A percentile compares a stretch with the other conserved stretches of the same genome.
Evolutionary conservation across 306 rosid species (phyloP).

Genomic region (Cucurbita moschata): DNA sequence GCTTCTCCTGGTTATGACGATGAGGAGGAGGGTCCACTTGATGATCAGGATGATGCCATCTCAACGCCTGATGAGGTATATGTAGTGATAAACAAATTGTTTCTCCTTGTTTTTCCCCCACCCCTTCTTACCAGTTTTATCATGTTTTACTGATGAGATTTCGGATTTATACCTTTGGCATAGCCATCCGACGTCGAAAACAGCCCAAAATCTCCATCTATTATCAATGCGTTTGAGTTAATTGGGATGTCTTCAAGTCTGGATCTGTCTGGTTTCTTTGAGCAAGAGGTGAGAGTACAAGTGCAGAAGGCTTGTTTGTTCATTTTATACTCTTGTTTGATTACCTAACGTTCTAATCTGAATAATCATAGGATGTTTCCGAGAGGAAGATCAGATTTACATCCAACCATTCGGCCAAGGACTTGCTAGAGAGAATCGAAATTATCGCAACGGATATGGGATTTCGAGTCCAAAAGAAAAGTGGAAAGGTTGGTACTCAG

Average conservation of each 20-base stretch:
- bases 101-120: neutral
- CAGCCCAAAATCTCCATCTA: conserved; percentile 34
- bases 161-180: conserved; percentile 11
- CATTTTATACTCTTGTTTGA: neutral
- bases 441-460: conserved; percentile 56
- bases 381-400: conserved; percentile 93
- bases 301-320: neutral
- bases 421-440: conserved; percentile 60
- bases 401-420: conserved; percentile 54
- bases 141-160: neutral
- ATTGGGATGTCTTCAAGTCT: conserved; percentile 92
- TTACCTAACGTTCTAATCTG: neutral
- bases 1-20: conserved; percentile 43
- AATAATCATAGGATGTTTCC: conserved; percentile 43
- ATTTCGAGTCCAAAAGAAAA: conserved; percentile 61
- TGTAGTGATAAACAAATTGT: neutral
- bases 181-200: conserved; percentile 36
- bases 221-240: conserved; percentile 81
- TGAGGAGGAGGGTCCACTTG: conserved; percentile 26
- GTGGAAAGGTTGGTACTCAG: conserved; percentile 44
- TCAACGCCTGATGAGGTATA: conserved; percentile 30
- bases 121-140: neutral
- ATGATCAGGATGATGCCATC: conserved; percentile 29
- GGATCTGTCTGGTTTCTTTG: conserved; percentile 93
- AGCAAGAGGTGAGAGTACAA: conserved; percentile 58